Percentiles rank a stretch among this genome's conserved stretches.
Conservation (phyloP, 495 filamentous ascomycete genomes). For the Penicillium lividum region DNA sequence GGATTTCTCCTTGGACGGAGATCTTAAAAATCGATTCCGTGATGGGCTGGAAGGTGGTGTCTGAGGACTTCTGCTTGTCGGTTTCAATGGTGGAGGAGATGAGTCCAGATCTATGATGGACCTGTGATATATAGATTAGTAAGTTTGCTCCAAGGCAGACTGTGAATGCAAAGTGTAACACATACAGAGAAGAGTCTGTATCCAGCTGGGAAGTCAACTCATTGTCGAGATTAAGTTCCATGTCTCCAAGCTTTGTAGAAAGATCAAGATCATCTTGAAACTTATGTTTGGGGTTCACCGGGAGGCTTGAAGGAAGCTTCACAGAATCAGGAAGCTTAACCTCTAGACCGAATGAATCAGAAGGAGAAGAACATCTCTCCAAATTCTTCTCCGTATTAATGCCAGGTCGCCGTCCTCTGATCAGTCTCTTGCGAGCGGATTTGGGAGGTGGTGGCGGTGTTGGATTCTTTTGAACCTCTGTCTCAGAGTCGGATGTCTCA, state of each 20-base stretch:
- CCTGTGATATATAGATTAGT: conserved; percentile 19
- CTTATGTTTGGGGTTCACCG: conserved; percentile 15
- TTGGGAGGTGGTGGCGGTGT: conserved; percentile 28
- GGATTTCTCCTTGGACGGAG: conserved; percentile 52
- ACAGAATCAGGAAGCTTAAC: conserved; percentile 23
- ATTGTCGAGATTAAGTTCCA: conserved; percentile 29
- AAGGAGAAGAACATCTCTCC: conserved; percentile 15
- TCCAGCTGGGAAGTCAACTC: conserved; percentile 24
- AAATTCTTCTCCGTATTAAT: conserved; percentile 16
- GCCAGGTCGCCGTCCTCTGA: conserved; percentile 38
- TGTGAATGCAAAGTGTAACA: neutral
- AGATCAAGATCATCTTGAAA: conserved; percentile 31
- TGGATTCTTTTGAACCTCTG: conserved; percentile 27
- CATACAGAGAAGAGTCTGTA: conserved; percentile 27
- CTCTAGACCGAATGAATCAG: conserved; percentile 22
- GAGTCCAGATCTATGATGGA: conserved; percentile 18
- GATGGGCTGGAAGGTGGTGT: conserved; percentile 51
- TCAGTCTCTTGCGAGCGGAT: conserved; percentile 33
- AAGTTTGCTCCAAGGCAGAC: neutral
- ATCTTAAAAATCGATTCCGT: conserved; percentile 41
- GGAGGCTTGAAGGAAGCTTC: conserved; percentile 15
- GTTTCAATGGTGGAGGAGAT: conserved; percentile 25
- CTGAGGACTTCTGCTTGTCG: conserved; percentile 21
- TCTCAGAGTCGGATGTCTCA: conserved; percentile 38
- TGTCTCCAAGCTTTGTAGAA: conserved; percentile 23